These are phyloP conservation scores for Phanerochaete sordida DNA, from an alignment of 768 basidiomycete species.

Conservation along the genomic window DNA sequence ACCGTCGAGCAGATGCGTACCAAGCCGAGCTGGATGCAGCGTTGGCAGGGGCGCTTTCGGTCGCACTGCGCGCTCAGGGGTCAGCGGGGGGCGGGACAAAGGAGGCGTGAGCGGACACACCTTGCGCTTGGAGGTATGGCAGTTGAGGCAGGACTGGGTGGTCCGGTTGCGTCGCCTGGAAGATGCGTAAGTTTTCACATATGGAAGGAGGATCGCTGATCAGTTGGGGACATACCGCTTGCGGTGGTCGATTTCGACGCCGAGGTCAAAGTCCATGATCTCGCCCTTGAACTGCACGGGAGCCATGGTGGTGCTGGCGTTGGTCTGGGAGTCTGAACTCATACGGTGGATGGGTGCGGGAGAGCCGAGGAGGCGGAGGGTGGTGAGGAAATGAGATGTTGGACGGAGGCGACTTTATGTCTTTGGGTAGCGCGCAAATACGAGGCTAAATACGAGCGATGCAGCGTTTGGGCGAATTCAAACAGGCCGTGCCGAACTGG, in stretches of 20 bases:
- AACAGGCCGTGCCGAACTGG: slow-evolving; percentile 1
- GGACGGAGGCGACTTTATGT: slow-evolving; percentile 5
- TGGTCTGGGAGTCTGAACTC: slow-evolving; percentile 11
- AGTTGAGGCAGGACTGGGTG: slow-evolving; percentile 83
- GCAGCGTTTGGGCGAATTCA: neutral
- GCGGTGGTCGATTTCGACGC: slow-evolving; percentile 29
- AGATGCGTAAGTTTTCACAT: slow-evolving; percentile 34
- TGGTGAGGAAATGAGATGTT: neutral
- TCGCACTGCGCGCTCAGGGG: slow-evolving; percentile 68
- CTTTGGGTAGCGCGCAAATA: neutral
- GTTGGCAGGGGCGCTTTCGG: slow-evolving; percentile 85
- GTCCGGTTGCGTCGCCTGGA: slow-evolving; percentile 87
- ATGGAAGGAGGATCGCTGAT: neutral
- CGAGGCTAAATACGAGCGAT: neutral
- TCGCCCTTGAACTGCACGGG: slow-evolving; percentile 67
- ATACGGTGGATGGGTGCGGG: neutral
- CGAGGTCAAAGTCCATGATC: slow-evolving; percentile 67
- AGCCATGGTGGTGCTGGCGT: slow-evolving; percentile 11
- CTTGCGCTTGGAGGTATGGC: slow-evolving; percentile 94
- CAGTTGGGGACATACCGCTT: slow-evolving; percentile 20
- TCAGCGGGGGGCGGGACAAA: slow-evolving; percentile 2
- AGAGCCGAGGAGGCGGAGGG: neutral
- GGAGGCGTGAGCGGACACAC: slow-evolving; percentile 36
- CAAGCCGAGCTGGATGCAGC: slow-evolving; percentile 86
- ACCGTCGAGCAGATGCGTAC: slow-evolving; percentile 35